Evolutionary conservation across 352 stramenopile species (phyloP).

Genomic region (Elongisporangium prolatum): DNA sequence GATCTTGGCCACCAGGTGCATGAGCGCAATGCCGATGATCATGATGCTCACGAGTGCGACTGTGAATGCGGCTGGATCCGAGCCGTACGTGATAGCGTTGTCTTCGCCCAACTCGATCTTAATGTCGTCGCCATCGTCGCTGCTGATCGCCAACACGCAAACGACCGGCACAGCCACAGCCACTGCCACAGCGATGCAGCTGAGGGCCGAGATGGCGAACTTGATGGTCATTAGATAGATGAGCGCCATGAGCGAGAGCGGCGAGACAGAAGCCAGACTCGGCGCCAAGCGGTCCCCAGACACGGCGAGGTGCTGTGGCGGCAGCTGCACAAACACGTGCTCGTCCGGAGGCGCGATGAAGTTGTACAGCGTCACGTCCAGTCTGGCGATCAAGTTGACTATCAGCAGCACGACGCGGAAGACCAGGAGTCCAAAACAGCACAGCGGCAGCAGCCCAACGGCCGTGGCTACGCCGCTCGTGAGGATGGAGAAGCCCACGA

Average conservation of each 20-base stretch:
- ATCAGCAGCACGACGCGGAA: conserved; percentile 62
- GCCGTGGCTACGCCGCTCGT: conserved; percentile 43
- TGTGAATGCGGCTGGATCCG: conserved; percentile 18
- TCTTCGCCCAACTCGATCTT: conserved; percentile 20
- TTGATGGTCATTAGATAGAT: conserved; percentile 44
- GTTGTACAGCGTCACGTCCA: conserved; percentile 65
- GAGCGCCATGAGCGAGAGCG: conserved; percentile 34
- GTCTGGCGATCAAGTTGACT: conserved; percentile 35
- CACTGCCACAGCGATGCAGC: conserved; percentile 27
- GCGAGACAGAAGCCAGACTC: conserved; percentile 46
- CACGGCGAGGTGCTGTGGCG: conserved; percentile 2
- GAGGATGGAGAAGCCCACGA: conserved; percentile 42
- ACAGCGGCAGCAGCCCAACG: conserved; percentile 52
- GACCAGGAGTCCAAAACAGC: conserved; percentile 53
- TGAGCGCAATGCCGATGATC: conserved; percentile 43
- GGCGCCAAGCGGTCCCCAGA: conserved; percentile 41
- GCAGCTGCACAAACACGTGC: conserved; percentile 12
- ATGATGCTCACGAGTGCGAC: conserved; percentile 25
- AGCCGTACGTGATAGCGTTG: conserved; percentile 12
- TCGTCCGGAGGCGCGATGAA: conserved; percentile 40
- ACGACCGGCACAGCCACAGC: conserved; percentile 36
- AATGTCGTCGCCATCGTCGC: conserved; percentile 6
- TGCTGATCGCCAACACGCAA: conserved; percentile 19
- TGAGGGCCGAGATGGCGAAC: conserved; percentile 30
- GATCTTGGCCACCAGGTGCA: conserved; percentile 43